Evolutionary conservation across 2,329 filamentous ascomycete species (phyloP).

Genomic region (Uncinocarpus reesii): DNA sequence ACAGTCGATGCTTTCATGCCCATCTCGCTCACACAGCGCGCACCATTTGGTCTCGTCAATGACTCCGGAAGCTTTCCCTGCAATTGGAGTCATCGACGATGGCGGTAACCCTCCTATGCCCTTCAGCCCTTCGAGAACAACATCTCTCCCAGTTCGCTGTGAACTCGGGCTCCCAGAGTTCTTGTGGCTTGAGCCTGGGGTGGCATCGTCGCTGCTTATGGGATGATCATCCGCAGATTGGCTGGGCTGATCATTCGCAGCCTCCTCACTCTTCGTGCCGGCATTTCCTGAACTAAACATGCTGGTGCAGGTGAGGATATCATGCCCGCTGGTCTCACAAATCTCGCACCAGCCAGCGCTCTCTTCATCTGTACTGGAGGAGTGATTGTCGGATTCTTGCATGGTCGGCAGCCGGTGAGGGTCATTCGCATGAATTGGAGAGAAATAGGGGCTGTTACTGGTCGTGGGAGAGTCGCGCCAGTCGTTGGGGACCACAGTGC

Average conservation of each 20-base stretch:
- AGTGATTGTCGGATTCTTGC: constrained; percentile 32
- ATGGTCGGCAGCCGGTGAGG: constrained; percentile 30
- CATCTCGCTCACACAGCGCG: constrained; percentile 88
- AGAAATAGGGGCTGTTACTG: constrained; percentile 19
- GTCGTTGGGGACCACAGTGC: constrained; percentile 34
- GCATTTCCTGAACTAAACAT: constrained; percentile 53
- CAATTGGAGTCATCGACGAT: constrained; percentile 51
- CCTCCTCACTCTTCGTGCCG: constrained; percentile 19
- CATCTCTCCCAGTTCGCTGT: constrained; percentile 34
- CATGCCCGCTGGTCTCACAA: constrained; percentile 82
- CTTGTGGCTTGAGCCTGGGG: background rate
- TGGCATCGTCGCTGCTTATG: background rate
- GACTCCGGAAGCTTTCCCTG: constrained; percentile 66
- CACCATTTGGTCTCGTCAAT: constrained; percentile 90
- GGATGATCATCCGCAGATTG: background rate
- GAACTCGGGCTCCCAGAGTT: constrained; percentile 18
- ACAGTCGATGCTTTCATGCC: constrained; percentile 91
- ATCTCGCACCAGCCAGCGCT: constrained; percentile 86
- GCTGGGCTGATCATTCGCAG: constrained; percentile 13
- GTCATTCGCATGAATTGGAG: constrained; percentile 20
- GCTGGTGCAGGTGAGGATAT: constrained; percentile 87
- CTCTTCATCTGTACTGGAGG: constrained; percentile 61
- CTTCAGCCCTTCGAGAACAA: constrained; percentile 34
- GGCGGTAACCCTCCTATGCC: constrained; percentile 32
- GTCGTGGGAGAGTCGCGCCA: constrained; percentile 29